A percentile compares a stretch with the other conserved stretches of the same genome.
phyloP scores from a whole-genome alignment of 2,329 filamentous ascomycete genomes.

The Fusarium armeniacum region DNA sequence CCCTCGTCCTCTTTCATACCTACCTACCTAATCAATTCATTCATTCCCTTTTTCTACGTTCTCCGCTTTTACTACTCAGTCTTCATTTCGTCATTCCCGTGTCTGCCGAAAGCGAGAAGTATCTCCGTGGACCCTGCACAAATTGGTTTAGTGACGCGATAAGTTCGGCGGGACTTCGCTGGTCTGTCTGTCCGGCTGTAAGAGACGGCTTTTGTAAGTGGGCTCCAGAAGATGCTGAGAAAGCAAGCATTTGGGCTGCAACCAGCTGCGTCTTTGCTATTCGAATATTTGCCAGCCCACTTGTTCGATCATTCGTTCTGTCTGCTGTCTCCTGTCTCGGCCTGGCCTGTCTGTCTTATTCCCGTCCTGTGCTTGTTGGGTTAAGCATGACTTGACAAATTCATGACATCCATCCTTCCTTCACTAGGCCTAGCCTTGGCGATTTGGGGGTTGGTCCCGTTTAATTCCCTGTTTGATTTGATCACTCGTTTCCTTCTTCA shows the following conservation, averaged over 20 bases:
- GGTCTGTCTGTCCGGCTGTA: constrained; percentile 11
- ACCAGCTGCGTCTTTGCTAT: constrained; percentile 19
- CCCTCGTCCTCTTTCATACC: constrained; percentile 22
- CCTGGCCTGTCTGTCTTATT: constrained; percentile 4
- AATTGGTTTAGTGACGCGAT: constrained; percentile 37
- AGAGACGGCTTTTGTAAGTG: constrained; percentile 31
- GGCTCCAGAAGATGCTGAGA: constrained; percentile 20
- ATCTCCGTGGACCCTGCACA: constrained; percentile 41
- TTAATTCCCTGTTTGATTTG: constrained; percentile 36
- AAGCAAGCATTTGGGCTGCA: constrained; percentile 20
- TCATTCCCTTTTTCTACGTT: constrained; percentile 1
- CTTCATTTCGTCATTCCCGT: constrained; percentile 38
- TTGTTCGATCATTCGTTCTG: constrained; percentile 8
- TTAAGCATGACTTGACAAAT: constrained; percentile 32
- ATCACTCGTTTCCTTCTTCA: constrained; percentile 17
- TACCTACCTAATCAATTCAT: constrained; percentile 6
- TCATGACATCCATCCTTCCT: constrained; percentile 22
- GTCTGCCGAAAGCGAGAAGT: constrained; percentile 39
- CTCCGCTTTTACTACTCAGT: constrained; percentile 31
- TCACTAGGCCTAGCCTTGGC: constrained; percentile 27
- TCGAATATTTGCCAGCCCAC: constrained; percentile 19
- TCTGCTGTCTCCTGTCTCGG: not conserved
- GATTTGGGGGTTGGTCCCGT: constrained; percentile 34
- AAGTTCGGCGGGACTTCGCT: constrained; percentile 31
- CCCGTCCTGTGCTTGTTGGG: constrained; percentile 30